Evolutionary conservation across 2,329 filamentous ascomycete species (phyloP).

Genomic region (Monilinia aucupariae): DNA sequence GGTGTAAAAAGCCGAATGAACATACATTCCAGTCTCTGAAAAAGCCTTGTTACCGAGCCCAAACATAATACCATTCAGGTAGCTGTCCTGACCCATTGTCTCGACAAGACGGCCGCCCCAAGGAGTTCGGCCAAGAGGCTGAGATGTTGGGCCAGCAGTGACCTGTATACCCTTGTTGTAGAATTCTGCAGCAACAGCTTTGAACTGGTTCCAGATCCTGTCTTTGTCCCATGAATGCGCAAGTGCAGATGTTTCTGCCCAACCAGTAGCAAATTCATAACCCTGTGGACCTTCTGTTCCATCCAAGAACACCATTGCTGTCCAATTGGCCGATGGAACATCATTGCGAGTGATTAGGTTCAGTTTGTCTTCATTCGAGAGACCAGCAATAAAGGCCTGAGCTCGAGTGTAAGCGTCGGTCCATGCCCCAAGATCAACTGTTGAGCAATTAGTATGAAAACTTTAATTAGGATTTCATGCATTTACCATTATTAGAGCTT

Average conservation of each 20-base stretch:
- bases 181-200: slow-evolving; percentile 21
- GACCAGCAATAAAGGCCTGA: slow-evolving; percentile 36
- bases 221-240: slow-evolving; percentile 21
- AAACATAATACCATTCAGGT: slow-evolving; percentile 25
- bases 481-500: neutral
- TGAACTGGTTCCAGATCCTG: slow-evolving; percentile 20
- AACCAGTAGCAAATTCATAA: slow-evolving; percentile 24
- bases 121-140: slow-evolving; percentile 22
- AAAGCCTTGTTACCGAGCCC: slow-evolving; percentile 20
- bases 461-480: no score
- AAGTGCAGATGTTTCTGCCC: slow-evolving; percentile 17
- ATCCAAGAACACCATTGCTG: slow-evolving; percentile 20
- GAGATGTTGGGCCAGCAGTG: slow-evolving; percentile 19
- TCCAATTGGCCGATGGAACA: slow-evolving; percentile 22
- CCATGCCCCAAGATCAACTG: slow-evolving; percentile 34
- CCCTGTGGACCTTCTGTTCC: slow-evolving; percentile 19
- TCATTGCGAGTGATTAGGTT: slow-evolving; percentile 36
- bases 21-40: slow-evolving; percentile 18
- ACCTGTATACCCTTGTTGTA: slow-evolving; percentile 23
- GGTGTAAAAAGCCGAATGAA: neutral
- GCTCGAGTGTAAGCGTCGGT: slow-evolving; percentile 37
- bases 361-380: slow-evolving; percentile 41
- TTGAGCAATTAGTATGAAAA: neutral
- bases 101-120: slow-evolving; percentile 23
- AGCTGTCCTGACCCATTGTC: slow-evolving; percentile 20